phyloP scores from a whole-genome alignment of 2,329 filamentous ascomycete species.

The Verticillium nonalfalfae region DNA sequence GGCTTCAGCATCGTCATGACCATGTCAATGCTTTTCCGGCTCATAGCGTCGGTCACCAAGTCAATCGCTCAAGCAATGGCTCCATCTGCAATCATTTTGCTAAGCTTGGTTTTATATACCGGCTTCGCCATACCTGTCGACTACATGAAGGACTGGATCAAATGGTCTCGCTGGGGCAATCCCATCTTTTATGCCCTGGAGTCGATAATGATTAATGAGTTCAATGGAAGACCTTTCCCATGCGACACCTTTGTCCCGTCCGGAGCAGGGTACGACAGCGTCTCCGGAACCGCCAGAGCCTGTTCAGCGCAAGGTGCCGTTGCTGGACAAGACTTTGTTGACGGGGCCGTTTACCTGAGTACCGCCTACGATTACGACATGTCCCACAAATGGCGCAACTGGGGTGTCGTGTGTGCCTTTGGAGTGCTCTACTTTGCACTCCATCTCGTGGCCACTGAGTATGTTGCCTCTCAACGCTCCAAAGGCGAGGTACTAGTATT shows the following conservation, averaged over 20 bases:
- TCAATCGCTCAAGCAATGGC: slow-evolving; percentile 45
- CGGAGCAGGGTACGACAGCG: slow-evolving; percentile 12
- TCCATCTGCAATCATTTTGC: slow-evolving; percentile 42
- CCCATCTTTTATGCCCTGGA: slow-evolving; percentile 57
- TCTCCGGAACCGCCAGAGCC: slow-evolving; percentile 19
- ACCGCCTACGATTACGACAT: slow-evolving; percentile 36
- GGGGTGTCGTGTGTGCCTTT: slow-evolving; percentile 28
- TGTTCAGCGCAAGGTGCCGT: slow-evolving; percentile 38
- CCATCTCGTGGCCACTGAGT: slow-evolving; percentile 45
- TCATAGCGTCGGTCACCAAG: slow-evolving; percentile 31
- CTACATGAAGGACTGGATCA: slow-evolving; percentile 29
- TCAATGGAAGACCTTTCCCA: slow-evolving; percentile 40
- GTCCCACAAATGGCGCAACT: slow-evolving; percentile 34
- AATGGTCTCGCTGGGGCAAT: slow-evolving; percentile 55
- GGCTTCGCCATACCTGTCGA: slow-evolving; percentile 39
- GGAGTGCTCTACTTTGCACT: slow-evolving; percentile 37
- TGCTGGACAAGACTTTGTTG: slow-evolving; percentile 32
- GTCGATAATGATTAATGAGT: slow-evolving; percentile 60
- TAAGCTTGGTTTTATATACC: slow-evolving; percentile 50
- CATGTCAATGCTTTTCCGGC: slow-evolving; percentile 45
- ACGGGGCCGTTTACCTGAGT: slow-evolving; percentile 36
- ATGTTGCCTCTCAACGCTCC: slow-evolving; percentile 35
- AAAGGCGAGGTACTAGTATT: slow-evolving; percentile 58
- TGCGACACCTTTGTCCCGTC: slow-evolving; percentile 14
- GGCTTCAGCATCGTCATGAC: slow-evolving; percentile 38